Evolutionary conservation across 768 basidiomycete species (phyloP).

Genomic region (Hortiboletus flavorubellus): DNA sequence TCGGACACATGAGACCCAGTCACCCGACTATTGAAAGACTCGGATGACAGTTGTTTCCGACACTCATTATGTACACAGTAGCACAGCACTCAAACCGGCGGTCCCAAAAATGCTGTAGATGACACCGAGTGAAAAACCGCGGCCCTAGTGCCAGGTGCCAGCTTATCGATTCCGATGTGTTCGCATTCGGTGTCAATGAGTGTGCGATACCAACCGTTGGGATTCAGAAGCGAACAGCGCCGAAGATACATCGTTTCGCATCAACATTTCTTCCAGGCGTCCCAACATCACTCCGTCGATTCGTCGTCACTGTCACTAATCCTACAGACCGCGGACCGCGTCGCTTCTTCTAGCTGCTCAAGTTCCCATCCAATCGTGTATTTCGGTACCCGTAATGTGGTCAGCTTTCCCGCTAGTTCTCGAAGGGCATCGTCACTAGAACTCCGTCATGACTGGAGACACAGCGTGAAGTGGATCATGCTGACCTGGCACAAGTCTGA

Average conservation of each 20-base stretch:
- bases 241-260: not conserved
- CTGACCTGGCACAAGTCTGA: constrained; percentile 66
- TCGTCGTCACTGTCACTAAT: constrained; percentile 75
- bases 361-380: constrained; percentile 65
- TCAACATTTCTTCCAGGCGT: constrained; percentile 7
- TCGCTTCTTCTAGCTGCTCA: constrained; percentile 59
- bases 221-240: not conserved
- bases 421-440: constrained; percentile 55
- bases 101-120: too few species aligned
- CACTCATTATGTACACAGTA: too few species aligned
- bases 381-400: constrained; percentile 47
- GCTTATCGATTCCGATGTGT: constrained; percentile 3
- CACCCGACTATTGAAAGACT: not conserved
- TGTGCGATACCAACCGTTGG: not conserved
- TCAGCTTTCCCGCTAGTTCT: constrained; percentile 44
- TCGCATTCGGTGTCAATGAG: not conserved
- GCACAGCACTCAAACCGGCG: too few species aligned
- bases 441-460: constrained; percentile 1
- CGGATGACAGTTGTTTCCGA: not conserved
- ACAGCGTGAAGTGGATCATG: not conserved
- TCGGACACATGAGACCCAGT: not conserved
- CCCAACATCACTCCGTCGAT: constrained; percentile 29
- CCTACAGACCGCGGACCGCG: constrained; percentile 35
- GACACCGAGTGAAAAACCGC: not conserved
- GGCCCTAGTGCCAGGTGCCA: not conserved